Evolutionary conservation across 352 stramenopile genomes (phyloP).

Genomic region (Phytophthora citrophthora): DNA sequence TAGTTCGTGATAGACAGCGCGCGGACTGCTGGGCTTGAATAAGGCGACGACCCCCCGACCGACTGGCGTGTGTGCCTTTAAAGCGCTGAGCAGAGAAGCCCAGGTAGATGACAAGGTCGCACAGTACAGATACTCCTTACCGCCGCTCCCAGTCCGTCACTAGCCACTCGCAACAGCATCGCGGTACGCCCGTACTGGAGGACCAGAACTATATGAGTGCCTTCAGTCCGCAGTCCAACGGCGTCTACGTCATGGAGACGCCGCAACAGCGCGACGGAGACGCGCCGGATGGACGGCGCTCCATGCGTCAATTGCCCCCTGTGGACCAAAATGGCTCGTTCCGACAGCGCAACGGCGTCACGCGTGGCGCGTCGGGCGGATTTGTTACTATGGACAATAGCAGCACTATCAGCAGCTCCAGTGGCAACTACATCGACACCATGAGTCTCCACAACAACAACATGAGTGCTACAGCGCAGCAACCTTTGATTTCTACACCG

Average conservation of each 20-base stretch:
- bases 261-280: slow-evolving; percentile 40
- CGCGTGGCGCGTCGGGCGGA: slow-evolving; percentile 33
- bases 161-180: slow-evolving; percentile 49
- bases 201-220: slow-evolving; percentile 69
- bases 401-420: slow-evolving; percentile 58
- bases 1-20: slow-evolving; percentile 32
- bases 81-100: background rate
- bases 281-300: slow-evolving; percentile 38
- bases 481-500: slow-evolving; percentile 69
- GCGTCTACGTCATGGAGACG: slow-evolving; percentile 81
- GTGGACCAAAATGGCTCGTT: slow-evolving; percentile 46
- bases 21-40: slow-evolving; percentile 29
- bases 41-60: slow-evolving; percentile 22
- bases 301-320: slow-evolving; percentile 39
- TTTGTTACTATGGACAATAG: slow-evolving; percentile 55
- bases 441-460: slow-evolving; percentile 41
- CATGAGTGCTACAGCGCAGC: slow-evolving; percentile 62
- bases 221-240: slow-evolving; percentile 56
- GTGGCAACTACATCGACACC: slow-evolving; percentile 36
- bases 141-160: slow-evolving; percentile 41
- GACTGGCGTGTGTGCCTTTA: slow-evolving; percentile 10
- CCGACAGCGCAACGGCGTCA: slow-evolving; percentile 30
- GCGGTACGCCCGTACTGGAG: slow-evolving; percentile 76
- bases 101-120: slow-evolving; percentile 38
- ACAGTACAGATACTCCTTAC: slow-evolving; percentile 36